Percentiles rank a stretch among this genome's conserved stretches.
Conservation (phyloP, 306 rosid genomes). For the Medicago lupulina region DNA sequence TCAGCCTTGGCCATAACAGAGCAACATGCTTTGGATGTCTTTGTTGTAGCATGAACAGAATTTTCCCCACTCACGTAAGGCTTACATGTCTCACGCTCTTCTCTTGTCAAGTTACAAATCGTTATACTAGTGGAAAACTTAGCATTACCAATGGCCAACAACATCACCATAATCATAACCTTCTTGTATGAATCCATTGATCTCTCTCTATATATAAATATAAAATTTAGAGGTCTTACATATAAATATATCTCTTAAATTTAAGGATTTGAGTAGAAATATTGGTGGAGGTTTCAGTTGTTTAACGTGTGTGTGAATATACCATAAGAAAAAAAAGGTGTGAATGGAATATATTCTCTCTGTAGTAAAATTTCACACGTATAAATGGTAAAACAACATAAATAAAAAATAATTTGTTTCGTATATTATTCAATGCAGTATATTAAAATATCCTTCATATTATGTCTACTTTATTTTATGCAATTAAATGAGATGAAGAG, state of each 20-base stretch:
- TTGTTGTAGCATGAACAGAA: too few relatives aligned
- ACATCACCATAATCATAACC: slow-evolving; percentile 33
- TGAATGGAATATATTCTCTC: neutral
- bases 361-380: neutral
- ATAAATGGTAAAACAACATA: neutral
- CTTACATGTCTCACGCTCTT: slow-evolving; percentile 40
- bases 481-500: too few relatives aligned
- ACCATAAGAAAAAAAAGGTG: too few relatives aligned
- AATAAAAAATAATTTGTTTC: too few relatives aligned
- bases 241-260: too few relatives aligned
- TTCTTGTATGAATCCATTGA: slow-evolving; percentile 33
- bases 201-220: neutral
- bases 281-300: too few relatives aligned
- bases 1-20: slow-evolving; percentile 52
- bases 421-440: too few relatives aligned
- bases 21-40: slow-evolving; percentile 47
- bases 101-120: slow-evolving; percentile 34
- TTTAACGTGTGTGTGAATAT: neutral
- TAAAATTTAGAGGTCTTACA: too few relatives aligned
- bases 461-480: too few relatives aligned
- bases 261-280: too few relatives aligned
- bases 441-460: too few relatives aligned
- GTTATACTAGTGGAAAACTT: neutral
- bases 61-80: slow-evolving; percentile 29
- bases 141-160: slow-evolving; percentile 25